Evolutionary conservation across 768 basidiomycete species (phyloP).

Genomic region (Kwoniella sp.): DNA sequence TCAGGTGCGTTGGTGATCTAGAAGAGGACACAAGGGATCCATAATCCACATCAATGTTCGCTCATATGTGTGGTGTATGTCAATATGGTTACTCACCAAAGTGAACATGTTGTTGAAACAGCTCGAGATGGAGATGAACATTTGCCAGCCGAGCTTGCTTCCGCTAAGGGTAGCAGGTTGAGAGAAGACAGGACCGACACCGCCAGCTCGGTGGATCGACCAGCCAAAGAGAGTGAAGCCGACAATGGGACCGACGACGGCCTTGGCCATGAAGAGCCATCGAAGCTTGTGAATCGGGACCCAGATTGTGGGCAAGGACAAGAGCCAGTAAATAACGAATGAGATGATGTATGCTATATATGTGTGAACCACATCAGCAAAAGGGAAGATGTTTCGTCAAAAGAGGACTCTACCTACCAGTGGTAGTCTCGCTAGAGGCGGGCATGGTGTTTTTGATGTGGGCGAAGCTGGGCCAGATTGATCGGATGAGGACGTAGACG

Average conservation of each 20-base stretch:
- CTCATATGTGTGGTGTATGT: too few relatives aligned
- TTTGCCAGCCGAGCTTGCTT: conserved; percentile 67
- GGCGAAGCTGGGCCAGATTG: conserved; percentile 69
- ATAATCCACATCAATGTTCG: too few relatives aligned
- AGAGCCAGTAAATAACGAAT: conserved; percentile 85
- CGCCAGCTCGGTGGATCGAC: conserved; percentile 75
- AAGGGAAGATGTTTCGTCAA: too few relatives aligned
- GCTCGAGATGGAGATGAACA: conserved; percentile 58
- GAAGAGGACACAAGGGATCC: neutral
- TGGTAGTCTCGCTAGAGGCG: conserved; percentile 71
- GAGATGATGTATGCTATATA: conserved; percentile 58
- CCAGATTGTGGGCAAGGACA: conserved; percentile 77
- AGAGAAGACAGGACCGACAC: conserved; percentile 72
- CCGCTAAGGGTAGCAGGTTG: conserved; percentile 69
- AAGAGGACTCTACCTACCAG: conserved; percentile 61
- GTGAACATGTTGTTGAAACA: conserved; percentile 81
- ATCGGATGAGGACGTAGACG: conserved; percentile 70
- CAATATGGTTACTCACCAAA: conserved; percentile 57
- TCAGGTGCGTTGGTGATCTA: conserved; percentile 46
- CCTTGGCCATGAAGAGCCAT: conserved; percentile 73
- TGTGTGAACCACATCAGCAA: neutral
- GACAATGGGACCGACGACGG: conserved; percentile 60
- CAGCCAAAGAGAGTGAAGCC: conserved; percentile 60
- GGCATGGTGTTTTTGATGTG: conserved; percentile 66
- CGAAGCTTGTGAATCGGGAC: conserved; percentile 73